These are phyloP conservation scores for Dichomitus squalens DNA, from an alignment of 1,284 basidiomycete species.

Conservation along the genomic window DNA sequence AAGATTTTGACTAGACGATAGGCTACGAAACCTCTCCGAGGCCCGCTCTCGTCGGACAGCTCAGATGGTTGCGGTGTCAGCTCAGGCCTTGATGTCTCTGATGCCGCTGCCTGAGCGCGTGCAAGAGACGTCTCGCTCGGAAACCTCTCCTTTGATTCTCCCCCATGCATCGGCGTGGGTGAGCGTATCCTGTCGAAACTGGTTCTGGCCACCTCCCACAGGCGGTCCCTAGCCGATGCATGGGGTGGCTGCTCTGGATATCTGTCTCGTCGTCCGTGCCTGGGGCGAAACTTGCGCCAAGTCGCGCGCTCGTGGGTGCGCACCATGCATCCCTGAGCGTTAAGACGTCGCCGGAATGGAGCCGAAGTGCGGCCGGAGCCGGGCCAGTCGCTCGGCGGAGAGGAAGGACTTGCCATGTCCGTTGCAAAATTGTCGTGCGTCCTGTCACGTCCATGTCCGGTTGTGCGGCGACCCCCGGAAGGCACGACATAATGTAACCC, in stretches of 20 bases:
- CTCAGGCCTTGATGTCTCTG: no score
- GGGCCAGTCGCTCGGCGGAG: neutral
- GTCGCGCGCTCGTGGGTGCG: neutral
- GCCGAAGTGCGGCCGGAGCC: neutral
- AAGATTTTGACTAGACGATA: no score
- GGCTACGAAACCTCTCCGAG: no score
- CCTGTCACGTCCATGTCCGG: neutral
- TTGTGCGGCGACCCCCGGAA: neutral
- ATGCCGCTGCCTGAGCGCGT: no score
- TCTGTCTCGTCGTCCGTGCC: neutral
- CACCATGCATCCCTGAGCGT: neutral
- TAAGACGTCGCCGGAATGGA: neutral
- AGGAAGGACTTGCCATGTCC: neutral
- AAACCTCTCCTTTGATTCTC: no score
- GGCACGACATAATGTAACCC: neutral
- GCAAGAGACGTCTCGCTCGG: no score
- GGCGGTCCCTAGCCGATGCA: neutral
- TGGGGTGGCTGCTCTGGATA: neutral
- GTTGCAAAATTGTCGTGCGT: neutral
- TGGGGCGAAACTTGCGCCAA: neutral
- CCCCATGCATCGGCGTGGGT: neutral
- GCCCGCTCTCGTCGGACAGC: no score
- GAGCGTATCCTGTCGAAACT: neutral
- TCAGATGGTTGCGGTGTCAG: no score
- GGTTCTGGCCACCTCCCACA: neutral